Percentiles rank a stretch among this genome's conserved stretches.
phyloP scores from a whole-genome alignment of 148 eudicot species.

The Chenopodium quinoa region DNA sequence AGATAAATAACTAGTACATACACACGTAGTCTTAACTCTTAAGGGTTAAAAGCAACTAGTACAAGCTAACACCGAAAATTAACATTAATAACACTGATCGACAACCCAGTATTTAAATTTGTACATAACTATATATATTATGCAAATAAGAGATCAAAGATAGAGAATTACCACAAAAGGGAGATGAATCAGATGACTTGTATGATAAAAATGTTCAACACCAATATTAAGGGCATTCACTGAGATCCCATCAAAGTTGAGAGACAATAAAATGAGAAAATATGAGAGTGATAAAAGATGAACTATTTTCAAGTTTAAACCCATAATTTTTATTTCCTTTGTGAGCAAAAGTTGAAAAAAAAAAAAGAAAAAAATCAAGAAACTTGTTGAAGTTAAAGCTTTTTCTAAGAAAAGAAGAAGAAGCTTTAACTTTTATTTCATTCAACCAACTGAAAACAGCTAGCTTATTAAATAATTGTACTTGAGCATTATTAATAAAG shows the following conservation, averaged over 20 bases:
- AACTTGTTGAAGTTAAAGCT: background rate
- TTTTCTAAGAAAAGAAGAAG: background rate
- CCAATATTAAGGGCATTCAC: slow-evolving; percentile 54
- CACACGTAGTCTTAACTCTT: too few relatives aligned
- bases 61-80: too few relatives aligned
- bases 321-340: slow-evolving; percentile 6
- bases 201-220: slow-evolving; percentile 24
- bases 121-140: too few relatives aligned
- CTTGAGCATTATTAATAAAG: background rate
- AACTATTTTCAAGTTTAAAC: slow-evolving; percentile 15
- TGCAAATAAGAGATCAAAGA: background rate
- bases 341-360: slow-evolving; percentile 4
- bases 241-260: slow-evolving; percentile 24
- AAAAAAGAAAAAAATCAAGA: background rate
- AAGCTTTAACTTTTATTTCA: background rate
- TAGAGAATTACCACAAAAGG: slow-evolving; percentile 35
- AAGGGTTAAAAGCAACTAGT: too few relatives aligned
- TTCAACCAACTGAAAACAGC: background rate
- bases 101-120: too few relatives aligned
- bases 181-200: background rate
- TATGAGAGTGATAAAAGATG: slow-evolving; percentile 18
- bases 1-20: too few relatives aligned
- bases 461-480: background rate
- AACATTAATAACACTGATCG: too few relatives aligned
- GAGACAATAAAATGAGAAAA: slow-evolving; percentile 10